These are phyloP conservation scores for Funneliformis geosporum DNA, from an alignment of 192 early-diverging fungal species.

Conservation along the genomic window DNA sequence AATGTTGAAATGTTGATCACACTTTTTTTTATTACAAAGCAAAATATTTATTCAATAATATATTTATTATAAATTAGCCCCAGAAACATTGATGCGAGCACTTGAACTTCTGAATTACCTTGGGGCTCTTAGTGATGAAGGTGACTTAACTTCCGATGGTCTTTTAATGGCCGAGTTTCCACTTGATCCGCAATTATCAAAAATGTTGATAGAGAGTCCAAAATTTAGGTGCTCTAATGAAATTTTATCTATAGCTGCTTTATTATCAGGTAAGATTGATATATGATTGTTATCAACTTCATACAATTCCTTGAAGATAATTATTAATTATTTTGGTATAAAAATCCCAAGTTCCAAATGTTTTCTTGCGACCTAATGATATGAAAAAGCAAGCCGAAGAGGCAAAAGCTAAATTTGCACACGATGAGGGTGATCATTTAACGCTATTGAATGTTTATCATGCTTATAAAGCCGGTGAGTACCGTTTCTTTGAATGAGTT, in stretches of 20 bases:
- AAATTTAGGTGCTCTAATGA: slow-evolving; percentile 91
- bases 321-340: background rate
- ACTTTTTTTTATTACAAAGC: background rate
- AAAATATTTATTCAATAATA: background rate
- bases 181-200: slow-evolving; percentile 93
- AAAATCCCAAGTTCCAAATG: slow-evolving; percentile 67
- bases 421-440: slow-evolving; percentile 94
- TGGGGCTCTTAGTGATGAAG: slow-evolving; percentile 93
- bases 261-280: slow-evolving; percentile 64
- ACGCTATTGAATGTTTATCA: slow-evolving; percentile 97
- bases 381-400: slow-evolving; percentile 84
- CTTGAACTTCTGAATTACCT: slow-evolving; percentile 95
- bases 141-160: slow-evolving; percentile 84
- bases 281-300: background rate
- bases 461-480: slow-evolving; percentile 75
- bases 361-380: slow-evolving; percentile 91
- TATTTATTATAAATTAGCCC: slow-evolving; percentile 53
- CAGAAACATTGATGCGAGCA: slow-evolving; percentile 97
- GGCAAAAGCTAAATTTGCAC: slow-evolving; percentile 91
- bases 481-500: background rate
- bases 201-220: slow-evolving; percentile 87
- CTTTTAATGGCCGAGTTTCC: slow-evolving; percentile 94
- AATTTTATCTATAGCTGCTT: slow-evolving; percentile 90
- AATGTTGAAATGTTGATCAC: background rate
- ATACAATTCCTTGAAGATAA: background rate